Evolutionary conservation across 163 green algal species (phyloP).

Genomic region (Trebouxiophyceae sp.): DNA sequence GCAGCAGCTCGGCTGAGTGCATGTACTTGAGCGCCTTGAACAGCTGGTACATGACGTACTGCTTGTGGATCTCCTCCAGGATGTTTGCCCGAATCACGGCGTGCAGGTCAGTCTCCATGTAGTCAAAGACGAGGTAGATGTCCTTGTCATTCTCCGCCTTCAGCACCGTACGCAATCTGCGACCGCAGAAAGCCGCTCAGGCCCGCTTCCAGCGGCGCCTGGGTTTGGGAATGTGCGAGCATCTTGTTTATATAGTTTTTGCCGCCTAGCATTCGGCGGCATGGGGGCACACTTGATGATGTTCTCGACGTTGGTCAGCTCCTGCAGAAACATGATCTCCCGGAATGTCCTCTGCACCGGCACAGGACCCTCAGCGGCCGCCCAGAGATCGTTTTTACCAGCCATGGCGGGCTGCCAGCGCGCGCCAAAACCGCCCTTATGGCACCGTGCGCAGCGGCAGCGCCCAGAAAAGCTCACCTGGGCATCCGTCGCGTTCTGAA

Average conservation of each 20-base stretch:
- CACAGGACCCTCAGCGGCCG: background rate
- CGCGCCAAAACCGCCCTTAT: background rate
- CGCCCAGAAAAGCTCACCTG: no score
- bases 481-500: slow-evolving; percentile 96
- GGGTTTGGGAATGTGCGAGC: no score
- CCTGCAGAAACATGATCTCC: slow-evolving; percentile 98
- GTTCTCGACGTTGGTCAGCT: slow-evolving; percentile 94
- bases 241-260: no score
- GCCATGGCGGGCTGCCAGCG: background rate
- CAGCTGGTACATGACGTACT: slow-evolving; percentile 99
- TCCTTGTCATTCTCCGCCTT: slow-evolving; percentile 97
- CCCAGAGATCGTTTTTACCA: background rate
- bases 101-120: slow-evolving; percentile 97
- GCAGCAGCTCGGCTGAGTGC: slow-evolving; percentile 90
- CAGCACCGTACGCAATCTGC: slow-evolving; percentile 89
- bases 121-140: slow-evolving; percentile 97
- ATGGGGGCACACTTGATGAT: slow-evolving; percentile 75
- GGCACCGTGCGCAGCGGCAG: background rate
- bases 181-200: background rate
- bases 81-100: slow-evolving; percentile 95
- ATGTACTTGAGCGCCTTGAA: slow-evolving; percentile 97
- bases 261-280: no score
- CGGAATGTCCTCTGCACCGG: slow-evolving; percentile 89
- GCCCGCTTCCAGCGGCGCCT: background rate
- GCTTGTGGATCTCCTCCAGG: slow-evolving; percentile 95